phyloP scores from a whole-genome alignment of 176 grass and related monocot genomes.

The Dactylis glomerata region DNA sequence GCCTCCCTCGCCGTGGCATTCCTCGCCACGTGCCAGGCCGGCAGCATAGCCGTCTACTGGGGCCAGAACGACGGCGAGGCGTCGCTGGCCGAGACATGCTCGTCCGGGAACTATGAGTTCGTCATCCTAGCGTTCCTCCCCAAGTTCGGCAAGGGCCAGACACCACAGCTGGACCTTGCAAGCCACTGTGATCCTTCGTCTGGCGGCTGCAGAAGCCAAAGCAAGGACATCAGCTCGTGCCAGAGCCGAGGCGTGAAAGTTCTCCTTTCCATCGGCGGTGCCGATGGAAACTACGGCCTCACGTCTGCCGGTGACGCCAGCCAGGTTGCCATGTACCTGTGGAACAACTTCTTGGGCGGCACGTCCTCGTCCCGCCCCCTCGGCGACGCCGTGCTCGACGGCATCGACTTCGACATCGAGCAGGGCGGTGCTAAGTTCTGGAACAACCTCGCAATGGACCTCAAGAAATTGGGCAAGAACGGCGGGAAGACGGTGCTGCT shows the following conservation, averaged over 20 bases:
- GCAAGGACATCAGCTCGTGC: slow-evolving; percentile 47
- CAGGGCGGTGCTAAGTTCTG: slow-evolving; percentile 41
- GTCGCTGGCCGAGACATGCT: slow-evolving; percentile 32
- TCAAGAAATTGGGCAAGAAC: slow-evolving; percentile 35
- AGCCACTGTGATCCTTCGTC: slow-evolving; percentile 62
- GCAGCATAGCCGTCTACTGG: slow-evolving; percentile 62
- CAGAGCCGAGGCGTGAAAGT: slow-evolving; percentile 59
- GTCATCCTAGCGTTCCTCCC: slow-evolving; percentile 59
- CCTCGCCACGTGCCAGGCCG: slow-evolving; percentile 29
- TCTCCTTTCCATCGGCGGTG: slow-evolving; percentile 66
- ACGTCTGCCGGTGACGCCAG: slow-evolving; percentile 38
- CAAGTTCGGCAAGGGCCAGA: slow-evolving; percentile 62
- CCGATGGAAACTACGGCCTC: slow-evolving; percentile 43
- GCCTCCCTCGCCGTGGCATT: not conserved
- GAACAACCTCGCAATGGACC: slow-evolving; percentile 34
- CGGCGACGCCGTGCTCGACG: slow-evolving; percentile 58
- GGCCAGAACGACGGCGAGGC: slow-evolving; percentile 59
- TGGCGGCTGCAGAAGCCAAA: slow-evolving; percentile 37
- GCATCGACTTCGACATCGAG: slow-evolving; percentile 86
- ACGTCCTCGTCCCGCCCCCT: slow-evolving; percentile 49
- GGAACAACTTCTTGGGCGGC: slow-evolving; percentile 65
- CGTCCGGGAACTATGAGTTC: slow-evolving; percentile 48
- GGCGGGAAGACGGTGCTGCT: slow-evolving; percentile 36
- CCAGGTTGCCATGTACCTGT: slow-evolving; percentile 50
- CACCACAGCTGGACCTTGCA: slow-evolving; percentile 42